phyloP scores from a whole-genome alignment of 2,329 filamentous ascomycete species.

The Annulohypoxylon truncatum region DNA sequence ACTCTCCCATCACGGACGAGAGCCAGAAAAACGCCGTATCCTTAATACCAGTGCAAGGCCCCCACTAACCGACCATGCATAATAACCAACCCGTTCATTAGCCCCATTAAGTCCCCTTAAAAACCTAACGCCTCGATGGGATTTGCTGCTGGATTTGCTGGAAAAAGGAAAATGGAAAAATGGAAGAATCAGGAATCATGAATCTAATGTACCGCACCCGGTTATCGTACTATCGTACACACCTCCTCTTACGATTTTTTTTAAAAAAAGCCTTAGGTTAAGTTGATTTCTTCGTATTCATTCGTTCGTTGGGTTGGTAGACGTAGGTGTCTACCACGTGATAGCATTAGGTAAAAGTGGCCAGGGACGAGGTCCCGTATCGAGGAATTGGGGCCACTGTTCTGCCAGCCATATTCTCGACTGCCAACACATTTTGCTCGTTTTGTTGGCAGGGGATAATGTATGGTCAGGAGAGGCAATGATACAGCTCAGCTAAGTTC shows the following conservation, averaged over 20 bases:
- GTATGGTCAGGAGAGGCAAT: neutral
- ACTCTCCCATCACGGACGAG: neutral
- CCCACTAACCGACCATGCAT: constrained; percentile 19
- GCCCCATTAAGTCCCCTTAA: neutral
- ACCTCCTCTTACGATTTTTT: neutral
- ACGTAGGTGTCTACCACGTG: neutral
- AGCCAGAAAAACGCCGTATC: constrained; percentile 18
- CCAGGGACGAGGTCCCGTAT: neutral
- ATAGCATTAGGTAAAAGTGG: neutral
- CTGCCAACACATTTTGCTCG: neutral
- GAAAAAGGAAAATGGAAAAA: neutral
- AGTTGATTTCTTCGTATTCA: neutral
- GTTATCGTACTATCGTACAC: constrained; percentile 6
- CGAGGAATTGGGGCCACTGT: neutral
- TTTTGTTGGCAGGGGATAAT: neutral
- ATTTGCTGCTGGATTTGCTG: neutral
- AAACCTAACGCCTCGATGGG: constrained; percentile 18
- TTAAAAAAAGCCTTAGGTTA: neutral
- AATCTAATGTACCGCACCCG: neutral
- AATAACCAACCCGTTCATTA: constrained; percentile 3
- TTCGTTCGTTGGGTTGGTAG: neutral
- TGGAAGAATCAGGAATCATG: neutral
- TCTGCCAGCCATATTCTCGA: neutral
- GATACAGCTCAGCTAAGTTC: neutral
- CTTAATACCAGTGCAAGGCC: neutral